These are phyloP conservation scores for Panaeolus cyanescens DNA, from an alignment of 768 basidiomycete species.

Conservation along the genomic window DNA sequence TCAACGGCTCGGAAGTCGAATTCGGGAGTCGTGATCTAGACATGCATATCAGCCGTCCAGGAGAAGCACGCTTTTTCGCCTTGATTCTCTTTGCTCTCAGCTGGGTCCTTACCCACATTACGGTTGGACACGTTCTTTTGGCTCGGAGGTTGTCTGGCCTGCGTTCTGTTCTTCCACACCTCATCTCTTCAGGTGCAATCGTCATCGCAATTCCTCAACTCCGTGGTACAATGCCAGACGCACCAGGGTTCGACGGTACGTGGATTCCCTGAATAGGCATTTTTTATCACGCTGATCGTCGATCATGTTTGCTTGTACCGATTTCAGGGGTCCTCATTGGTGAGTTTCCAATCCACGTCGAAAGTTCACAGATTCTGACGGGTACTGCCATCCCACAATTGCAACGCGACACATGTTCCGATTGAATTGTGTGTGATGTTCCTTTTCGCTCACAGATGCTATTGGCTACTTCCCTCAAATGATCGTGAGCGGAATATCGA, in stretches of 20 bases:
- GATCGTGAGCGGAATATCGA: slow-evolving; percentile 43
- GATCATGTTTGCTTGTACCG: background rate
- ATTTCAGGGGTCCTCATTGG: slow-evolving; percentile 48
- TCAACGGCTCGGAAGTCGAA: slow-evolving; percentile 12
- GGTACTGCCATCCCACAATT: background rate
- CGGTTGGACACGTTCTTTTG: slow-evolving; percentile 46
- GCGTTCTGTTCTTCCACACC: slow-evolving; percentile 35
- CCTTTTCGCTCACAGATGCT: slow-evolving; percentile 32
- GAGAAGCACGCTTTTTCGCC: slow-evolving; percentile 43
- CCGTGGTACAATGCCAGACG: slow-evolving; percentile 58
- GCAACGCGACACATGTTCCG: background rate
- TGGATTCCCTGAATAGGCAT: background rate
- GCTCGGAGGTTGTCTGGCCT: slow-evolving; percentile 35
- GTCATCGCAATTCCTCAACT: slow-evolving; percentile 51
- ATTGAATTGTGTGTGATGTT: background rate
- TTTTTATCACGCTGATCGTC: slow-evolving; percentile 2
- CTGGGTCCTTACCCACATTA: slow-evolving; percentile 59
- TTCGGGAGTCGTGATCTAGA: slow-evolving; percentile 44
- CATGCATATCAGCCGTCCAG: slow-evolving; percentile 46
- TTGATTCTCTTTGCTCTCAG: slow-evolving; percentile 47
- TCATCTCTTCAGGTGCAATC: slow-evolving; percentile 40
- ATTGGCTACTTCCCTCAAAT: slow-evolving; percentile 66
- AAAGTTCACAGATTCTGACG: background rate
- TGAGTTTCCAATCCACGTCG: slow-evolving; percentile 19
- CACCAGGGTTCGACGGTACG: slow-evolving; percentile 49